Percentiles rank a stretch among this genome's conserved stretches.
phyloP scores from a whole-genome alignment of 2,329 filamentous ascomycete genomes.

The Epichloe festucae region DNA sequence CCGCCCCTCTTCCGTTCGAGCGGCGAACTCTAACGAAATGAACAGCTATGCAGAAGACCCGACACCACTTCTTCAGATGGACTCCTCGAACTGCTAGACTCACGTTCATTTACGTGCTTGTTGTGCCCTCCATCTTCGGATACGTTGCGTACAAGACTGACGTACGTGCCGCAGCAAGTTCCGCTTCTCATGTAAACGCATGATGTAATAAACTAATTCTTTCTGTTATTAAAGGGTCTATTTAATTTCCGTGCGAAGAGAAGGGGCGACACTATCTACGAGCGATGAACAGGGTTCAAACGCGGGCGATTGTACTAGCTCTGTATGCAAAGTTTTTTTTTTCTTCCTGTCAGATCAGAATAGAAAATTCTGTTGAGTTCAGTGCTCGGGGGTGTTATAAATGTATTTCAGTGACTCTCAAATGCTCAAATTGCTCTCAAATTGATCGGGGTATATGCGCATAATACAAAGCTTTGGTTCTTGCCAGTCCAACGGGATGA shows the following conservation, averaged over 20 bases:
- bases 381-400: neutral
- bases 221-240: slow-evolving; percentile 51
- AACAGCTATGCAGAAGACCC: slow-evolving; percentile 68
- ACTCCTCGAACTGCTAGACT: slow-evolving; percentile 70
- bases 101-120: slow-evolving; percentile 61
- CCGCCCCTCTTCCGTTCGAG: neutral
- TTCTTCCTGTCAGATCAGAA: slow-evolving; percentile 10
- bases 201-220: slow-evolving; percentile 10
- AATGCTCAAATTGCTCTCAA: neutral
- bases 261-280: slow-evolving; percentile 68
- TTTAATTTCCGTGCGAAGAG: slow-evolving; percentile 78
- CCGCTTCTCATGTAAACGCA: neutral
- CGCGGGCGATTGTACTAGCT: slow-evolving; percentile 7
- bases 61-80: slow-evolving; percentile 94
- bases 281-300: slow-evolving; percentile 44
- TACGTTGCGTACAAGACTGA: slow-evolving; percentile 70
- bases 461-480: neutral
- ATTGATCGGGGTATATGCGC: slow-evolving; percentile 15
- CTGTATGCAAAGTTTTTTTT: slow-evolving; percentile 28
- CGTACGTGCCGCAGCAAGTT: slow-evolving; percentile 45
- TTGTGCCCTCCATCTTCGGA: slow-evolving; percentile 59
- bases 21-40: slow-evolving; percentile 12
- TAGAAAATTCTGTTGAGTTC: slow-evolving; percentile 11
- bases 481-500: neutral
- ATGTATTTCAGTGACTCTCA: neutral